Base-by-base conservation (phyloP, 73 alveolate genomes). In the Paramecium primaurelia region DNA sequence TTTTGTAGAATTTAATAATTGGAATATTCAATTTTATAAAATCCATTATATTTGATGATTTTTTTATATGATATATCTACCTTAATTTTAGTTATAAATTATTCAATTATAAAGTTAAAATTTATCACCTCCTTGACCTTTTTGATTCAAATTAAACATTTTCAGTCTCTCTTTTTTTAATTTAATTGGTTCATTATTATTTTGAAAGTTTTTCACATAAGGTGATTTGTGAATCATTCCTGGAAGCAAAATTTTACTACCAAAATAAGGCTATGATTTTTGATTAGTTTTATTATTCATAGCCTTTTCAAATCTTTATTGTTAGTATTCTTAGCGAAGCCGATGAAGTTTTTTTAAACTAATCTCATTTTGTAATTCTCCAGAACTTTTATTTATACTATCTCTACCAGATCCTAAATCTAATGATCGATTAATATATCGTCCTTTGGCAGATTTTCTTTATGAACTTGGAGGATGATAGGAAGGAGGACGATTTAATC, bases 231-330 rank as follows among this genome's bases (percentile, higher is more conserved):
- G 58, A 14, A 75, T 36, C 88, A 75, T 75, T n/a, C 69, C 88
- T 34, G 88, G 88, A 32, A 75, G 49, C n/a, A 75, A 37, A 22
- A 75, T 75, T 75, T 37, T 75, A 34, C 6, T 75, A 1, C 88
- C 42, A 9, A 75, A 75, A 8, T 16, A 37, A 32, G 88, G 88
- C 6, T 34, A 8, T 4, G 88, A 75, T 16, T 34, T 40, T 75
- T 73, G n/a, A 38, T 73, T 75, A 14, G 11, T 75, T 37, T 75
- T 75, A 32, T 45, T 45, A 11, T 45, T 75, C 49, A 75, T 22
- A 12, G 88, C 88, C 37, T 45, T 75, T 38, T 75, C 88, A 75
- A 75, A 75, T 75, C 88, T 75, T 75, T 75, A 30, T 36, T 32
- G 18, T 36, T 73, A 73, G 37, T 73, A 73, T 73, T 73, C 51